A percentile compares a stretch with the other conserved stretches of the same genome.
These are phyloP conservation scores for Penicillium oxalicum DNA, from an alignment of 2,329 filamentous ascomycete genomes.

Conservation along the genomic window DNA sequence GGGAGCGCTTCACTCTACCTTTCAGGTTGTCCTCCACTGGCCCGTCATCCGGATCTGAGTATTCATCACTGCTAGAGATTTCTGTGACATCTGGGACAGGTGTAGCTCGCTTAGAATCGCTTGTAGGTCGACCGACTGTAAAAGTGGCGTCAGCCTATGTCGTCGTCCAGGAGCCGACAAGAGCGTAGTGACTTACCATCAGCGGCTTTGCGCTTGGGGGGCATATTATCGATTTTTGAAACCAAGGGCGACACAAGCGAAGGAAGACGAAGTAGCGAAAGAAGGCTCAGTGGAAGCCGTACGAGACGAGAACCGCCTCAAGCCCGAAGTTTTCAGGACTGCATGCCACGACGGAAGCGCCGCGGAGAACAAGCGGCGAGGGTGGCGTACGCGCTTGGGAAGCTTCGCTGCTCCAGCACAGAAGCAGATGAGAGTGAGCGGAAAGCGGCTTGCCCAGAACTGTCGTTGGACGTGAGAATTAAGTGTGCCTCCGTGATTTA, in stretches of 20 bases:
- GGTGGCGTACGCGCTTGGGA: slow-evolving; percentile 4
- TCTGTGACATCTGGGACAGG: slow-evolving; percentile 41
- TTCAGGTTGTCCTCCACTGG: slow-evolving; percentile 45
- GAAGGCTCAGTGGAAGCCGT: not conserved
- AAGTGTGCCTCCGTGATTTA: no score
- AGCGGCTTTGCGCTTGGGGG: slow-evolving; percentile 64
- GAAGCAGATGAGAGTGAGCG: not conserved
- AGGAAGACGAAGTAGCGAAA: not conserved
- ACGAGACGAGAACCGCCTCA: slow-evolving; percentile 13
- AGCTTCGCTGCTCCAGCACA: not conserved
- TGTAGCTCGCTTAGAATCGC: slow-evolving; percentile 45
- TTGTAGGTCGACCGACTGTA: slow-evolving; percentile 40
- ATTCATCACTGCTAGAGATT: slow-evolving; percentile 53
- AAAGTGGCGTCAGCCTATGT: slow-evolving; percentile 25
- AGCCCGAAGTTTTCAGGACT: slow-evolving; percentile 9
- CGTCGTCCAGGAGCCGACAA: slow-evolving; percentile 11
- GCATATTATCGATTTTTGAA: slow-evolving; percentile 46
- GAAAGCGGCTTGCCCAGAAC: no score
- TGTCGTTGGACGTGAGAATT: no score
- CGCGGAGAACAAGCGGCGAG: slow-evolving; percentile 12
- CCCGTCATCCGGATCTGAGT: slow-evolving; percentile 48
- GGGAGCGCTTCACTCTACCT: slow-evolving; percentile 30
- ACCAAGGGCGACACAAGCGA: no score
- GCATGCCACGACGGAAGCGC: slow-evolving; percentile 16
- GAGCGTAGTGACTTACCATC: slow-evolving; percentile 37